phyloP scores from a whole-genome alignment of 352 stramenopile genomes.

The Halophytophthora batemanensis region DNA sequence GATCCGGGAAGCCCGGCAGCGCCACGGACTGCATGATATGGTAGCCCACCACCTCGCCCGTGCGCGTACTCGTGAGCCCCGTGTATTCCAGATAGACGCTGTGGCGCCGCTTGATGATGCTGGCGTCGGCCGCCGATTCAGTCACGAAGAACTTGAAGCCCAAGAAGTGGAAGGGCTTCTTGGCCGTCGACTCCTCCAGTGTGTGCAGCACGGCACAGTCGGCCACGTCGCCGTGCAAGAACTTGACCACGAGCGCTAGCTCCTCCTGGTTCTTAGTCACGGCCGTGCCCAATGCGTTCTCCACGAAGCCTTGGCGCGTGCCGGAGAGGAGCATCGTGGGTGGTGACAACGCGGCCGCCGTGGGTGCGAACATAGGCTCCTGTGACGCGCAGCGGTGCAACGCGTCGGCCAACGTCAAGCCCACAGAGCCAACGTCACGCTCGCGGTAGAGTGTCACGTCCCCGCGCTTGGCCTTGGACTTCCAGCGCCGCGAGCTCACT shows the following conservation, averaged over 20 bases:
- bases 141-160: constrained; percentile 52
- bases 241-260: constrained; percentile 40
- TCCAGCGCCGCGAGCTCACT: constrained; percentile 36
- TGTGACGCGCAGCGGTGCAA: constrained; percentile 18
- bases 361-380: constrained; percentile 36
- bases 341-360: constrained; percentile 20
- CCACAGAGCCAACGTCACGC: constrained; percentile 16
- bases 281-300: constrained; percentile 30
- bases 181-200: constrained; percentile 27
- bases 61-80: constrained; percentile 32
- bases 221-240: constrained; percentile 36
- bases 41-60: constrained; percentile 38
- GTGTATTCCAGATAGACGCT: constrained; percentile 45
- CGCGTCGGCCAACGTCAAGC: constrained; percentile 15
- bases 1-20: constrained; percentile 35
- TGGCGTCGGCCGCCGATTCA: constrained; percentile 21
- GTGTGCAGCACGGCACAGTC: constrained; percentile 37
- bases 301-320: constrained; percentile 29
- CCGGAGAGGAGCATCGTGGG: constrained; percentile 36
- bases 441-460: constrained; percentile 36
- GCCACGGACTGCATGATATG: constrained; percentile 44
- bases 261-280: constrained; percentile 41
- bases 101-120: constrained; percentile 31
- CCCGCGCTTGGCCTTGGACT: constrained; percentile 26
- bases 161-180: constrained; percentile 44